These are phyloP conservation scores for Digitaria exilis DNA, from an alignment of 202 grass and related monocot species.

Conservation along the genomic window DNA sequence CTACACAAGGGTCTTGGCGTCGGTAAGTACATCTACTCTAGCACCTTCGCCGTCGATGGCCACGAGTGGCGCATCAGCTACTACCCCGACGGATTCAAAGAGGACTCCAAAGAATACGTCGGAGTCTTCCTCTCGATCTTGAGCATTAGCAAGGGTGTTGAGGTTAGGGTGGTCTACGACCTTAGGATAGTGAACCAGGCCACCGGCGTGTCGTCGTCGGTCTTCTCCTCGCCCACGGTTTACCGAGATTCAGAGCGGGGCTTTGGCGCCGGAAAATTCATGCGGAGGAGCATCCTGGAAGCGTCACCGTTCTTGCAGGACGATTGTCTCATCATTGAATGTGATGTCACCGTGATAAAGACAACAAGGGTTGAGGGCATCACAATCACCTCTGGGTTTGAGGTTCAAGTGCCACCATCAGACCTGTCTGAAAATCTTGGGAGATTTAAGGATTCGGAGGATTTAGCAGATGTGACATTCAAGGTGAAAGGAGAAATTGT, in stretches of 20 bases:
- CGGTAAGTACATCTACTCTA: too few relatives aligned
- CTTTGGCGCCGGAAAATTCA: neutral
- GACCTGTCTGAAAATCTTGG: neutral
- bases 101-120: too few relatives aligned
- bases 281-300: neutral
- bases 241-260: too few relatives aligned
- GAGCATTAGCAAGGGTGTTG: too few relatives aligned
- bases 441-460: neutral
- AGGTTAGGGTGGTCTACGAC: neutral
- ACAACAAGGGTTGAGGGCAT: neutral
- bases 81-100: too few relatives aligned
- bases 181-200: neutral
- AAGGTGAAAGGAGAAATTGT: neutral
- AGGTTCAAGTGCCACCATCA: neutral
- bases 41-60: too few relatives aligned
- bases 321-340: neutral
- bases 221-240: too few relatives aligned
- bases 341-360: neutral
- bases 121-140: too few relatives aligned
- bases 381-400: too few relatives aligned
- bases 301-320: neutral
- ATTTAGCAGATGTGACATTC: neutral
- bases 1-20: too few relatives aligned
- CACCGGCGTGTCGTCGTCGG: neutral
- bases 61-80: too few relatives aligned